A percentile compares a stretch with the other conserved stretches of the same genome.
Conservation (phyloP, 2,329 filamentous ascomycete species). For the Clonostachys rosea region DNA sequence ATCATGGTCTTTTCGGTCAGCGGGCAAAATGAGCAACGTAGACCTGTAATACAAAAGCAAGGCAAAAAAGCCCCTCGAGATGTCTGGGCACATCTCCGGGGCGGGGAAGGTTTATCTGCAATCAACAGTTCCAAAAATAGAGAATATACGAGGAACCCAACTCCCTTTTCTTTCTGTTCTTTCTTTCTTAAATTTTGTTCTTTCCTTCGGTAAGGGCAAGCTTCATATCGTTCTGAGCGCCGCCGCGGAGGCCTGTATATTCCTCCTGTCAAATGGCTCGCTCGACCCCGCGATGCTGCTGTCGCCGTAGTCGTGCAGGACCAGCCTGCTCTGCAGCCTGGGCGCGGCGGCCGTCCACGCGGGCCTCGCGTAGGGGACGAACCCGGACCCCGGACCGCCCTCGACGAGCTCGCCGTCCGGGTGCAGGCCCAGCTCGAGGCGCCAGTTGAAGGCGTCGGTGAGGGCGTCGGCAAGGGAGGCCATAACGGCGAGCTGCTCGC, state of each 20-base stretch:
- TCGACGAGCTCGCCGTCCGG: slow-evolving; percentile 2
- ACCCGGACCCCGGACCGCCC: not conserved
- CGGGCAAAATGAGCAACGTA: too few relatives aligned
- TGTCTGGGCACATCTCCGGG: too few relatives aligned
- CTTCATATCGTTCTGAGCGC: not conserved
- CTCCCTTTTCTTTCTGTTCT: too few relatives aligned
- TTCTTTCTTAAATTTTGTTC: too few relatives aligned
- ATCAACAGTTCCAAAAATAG: too few relatives aligned
- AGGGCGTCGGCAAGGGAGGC: slow-evolving; percentile 13
- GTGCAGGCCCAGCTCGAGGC: slow-evolving; percentile 11
- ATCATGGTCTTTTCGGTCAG: too few relatives aligned
- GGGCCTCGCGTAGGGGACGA: not conserved
- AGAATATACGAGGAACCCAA: too few relatives aligned
- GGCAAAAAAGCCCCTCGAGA: too few relatives aligned
- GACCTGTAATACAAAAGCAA: too few relatives aligned
- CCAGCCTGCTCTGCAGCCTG: not conserved
- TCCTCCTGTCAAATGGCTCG: not conserved
- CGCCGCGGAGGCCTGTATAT: slow-evolving; percentile 1
- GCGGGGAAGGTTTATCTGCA: too few relatives aligned
- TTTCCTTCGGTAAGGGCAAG: too few relatives aligned
- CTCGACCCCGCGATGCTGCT: not conserved
- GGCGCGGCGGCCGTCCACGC: not conserved
- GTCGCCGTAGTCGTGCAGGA: slow-evolving; percentile 1
- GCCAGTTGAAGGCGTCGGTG: slow-evolving; percentile 14
- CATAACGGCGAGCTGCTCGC: slow-evolving; percentile 14